Base-by-base conservation (phyloP, 2,329 filamentous ascomycete species). In the Penicillium sp. region DNA sequence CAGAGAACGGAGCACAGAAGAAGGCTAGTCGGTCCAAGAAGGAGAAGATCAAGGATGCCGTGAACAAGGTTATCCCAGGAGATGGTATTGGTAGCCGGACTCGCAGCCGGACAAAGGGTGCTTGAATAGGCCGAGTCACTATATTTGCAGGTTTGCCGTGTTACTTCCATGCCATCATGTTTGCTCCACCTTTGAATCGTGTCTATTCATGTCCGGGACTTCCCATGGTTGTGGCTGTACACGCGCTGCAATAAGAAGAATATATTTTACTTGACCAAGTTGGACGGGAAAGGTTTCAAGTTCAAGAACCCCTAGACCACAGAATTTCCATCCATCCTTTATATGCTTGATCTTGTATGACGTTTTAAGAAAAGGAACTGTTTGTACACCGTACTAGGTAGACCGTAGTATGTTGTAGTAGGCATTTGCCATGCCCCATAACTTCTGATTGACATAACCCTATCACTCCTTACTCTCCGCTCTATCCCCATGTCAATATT, bases 31-130 rank as follows among this genome's bases (percentile, higher is more conserved):
- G 69, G 15, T 62, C 70, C 5, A 75, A 72, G 62, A 75, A 73
- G 55, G 66, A 62, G 19, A 70, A 64, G 50, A 58, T 62, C 33
- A 67, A 72, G 59, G 67, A 70, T 23, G 46, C 63, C 15, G 50
- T 63, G 50, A 72, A 70, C 54, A 69, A 67, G 54, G 50, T 59
- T 9, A 59, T 70, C 31, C 65, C 71, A 10, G 64, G 62, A 21
- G 71, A 72, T 64, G 72, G 74, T 10, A 69, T 73, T 58, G 73
- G 75, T 35, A 76, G 72, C 59, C 68, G 74, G 37, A 77, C 75
- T 42, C 72, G 75, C 50, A 76, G 73, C 60, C 73, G 74, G 29
- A 73, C 72, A 48, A 72, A 76, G 62, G 62, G 62, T 41, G 59
- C 65, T 19, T 67, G 52, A 47, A 46, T 31, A 12, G 15, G 17